phyloP scores from a whole-genome alignment of 495 filamentous ascomycete genomes.

The Lasiosphaeria hispida region DNA sequence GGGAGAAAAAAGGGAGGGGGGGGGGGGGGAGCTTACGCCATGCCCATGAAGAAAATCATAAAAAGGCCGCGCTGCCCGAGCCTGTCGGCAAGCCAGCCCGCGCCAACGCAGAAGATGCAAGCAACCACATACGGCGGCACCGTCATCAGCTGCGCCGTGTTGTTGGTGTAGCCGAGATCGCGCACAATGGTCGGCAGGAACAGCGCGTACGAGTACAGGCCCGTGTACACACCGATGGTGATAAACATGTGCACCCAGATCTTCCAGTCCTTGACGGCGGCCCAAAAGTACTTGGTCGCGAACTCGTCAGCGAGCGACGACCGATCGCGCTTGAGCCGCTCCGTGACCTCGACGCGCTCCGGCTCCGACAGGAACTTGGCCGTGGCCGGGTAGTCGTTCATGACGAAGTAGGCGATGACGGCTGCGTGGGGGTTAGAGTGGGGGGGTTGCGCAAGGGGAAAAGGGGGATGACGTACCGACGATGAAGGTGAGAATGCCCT shows the following conservation, averaged over 20 bases:
- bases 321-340: slow-evolving; percentile 64
- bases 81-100: slow-evolving; percentile 54
- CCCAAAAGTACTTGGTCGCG: slow-evolving; percentile 69
- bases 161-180: slow-evolving; percentile 51
- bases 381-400: slow-evolving; percentile 75
- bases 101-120: slow-evolving; percentile 47
- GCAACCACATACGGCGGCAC: slow-evolving; percentile 59
- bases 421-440: slow-evolving; percentile 33
- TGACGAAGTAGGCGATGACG: slow-evolving; percentile 63
- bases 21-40: slow-evolving; percentile 27
- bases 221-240: slow-evolving; percentile 51
- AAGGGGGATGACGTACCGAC: slow-evolving; percentile 44
- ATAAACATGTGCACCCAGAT: slow-evolving; percentile 59
- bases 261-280: slow-evolving; percentile 74
- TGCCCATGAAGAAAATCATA: slow-evolving; percentile 54
- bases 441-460: neutral
- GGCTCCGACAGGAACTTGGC: slow-evolving; percentile 67
- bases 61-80: slow-evolving; percentile 51
- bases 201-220: slow-evolving; percentile 65
- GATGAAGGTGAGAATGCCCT: slow-evolving; percentile 66
- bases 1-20: neutral
- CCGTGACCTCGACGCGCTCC: slow-evolving; percentile 66
- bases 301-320: slow-evolving; percentile 77
- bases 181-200: slow-evolving; percentile 67
- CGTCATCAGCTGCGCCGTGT: slow-evolving; percentile 58